A percentile compares a stretch with the other conserved stretches of the same genome.
Evolutionary conservation across 768 basidiomycete genomes (phyloP).

Genomic region (Clitopilus passeckerianus): DNA sequence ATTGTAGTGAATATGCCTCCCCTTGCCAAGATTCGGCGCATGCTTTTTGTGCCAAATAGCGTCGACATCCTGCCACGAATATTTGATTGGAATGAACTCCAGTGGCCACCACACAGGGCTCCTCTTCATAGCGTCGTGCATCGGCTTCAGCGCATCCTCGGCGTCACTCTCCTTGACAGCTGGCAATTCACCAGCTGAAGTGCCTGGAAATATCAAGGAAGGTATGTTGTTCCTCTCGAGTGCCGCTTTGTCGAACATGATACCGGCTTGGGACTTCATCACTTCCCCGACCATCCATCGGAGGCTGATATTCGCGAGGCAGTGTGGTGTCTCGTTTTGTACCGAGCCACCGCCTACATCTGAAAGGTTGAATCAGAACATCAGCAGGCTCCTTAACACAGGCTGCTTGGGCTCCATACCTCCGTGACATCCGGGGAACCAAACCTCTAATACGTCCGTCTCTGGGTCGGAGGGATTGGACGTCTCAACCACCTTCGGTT

Average conservation of each 20-base stretch:
- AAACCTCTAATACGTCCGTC: constrained; percentile 67
- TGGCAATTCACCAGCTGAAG: background rate
- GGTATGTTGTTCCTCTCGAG: constrained; percentile 40
- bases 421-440: constrained; percentile 72
- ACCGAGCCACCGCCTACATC: constrained; percentile 71
- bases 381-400: background rate
- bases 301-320: constrained; percentile 57
- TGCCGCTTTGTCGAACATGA: constrained; percentile 49
- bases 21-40: constrained; percentile 47
- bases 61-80: constrained; percentile 49
- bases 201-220: background rate
- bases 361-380: constrained; percentile 16
- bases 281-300: constrained; percentile 80
- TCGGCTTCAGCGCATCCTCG: constrained; percentile 37
- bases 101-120: constrained; percentile 62
- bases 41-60: constrained; percentile 44
- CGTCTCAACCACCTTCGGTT: constrained; percentile 4
- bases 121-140: constrained; percentile 46
- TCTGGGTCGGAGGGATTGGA: constrained; percentile 4
- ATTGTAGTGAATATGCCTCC: constrained; percentile 40
- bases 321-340: constrained; percentile 31
- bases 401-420: constrained; percentile 35
- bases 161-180: constrained; percentile 14
- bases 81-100: constrained; percentile 55
- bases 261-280: constrained; percentile 49